phyloP scores from a whole-genome alignment of 768 basidiomycete species.

The Kwoniella botswanensis region DNA sequence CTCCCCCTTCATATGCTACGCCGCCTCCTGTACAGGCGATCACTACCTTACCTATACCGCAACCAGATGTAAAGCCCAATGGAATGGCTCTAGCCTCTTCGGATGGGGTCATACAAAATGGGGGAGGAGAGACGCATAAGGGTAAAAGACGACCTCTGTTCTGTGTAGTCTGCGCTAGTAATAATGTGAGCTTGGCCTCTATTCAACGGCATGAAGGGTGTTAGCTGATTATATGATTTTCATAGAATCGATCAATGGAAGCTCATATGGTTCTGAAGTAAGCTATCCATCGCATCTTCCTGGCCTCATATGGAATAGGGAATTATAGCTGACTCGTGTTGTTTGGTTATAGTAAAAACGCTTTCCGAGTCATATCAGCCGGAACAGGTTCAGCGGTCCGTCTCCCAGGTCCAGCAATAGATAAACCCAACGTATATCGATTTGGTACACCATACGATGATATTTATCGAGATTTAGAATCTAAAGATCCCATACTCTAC shows the following conservation, averaged over 20 bases:
- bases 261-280: constrained; percentile 88
- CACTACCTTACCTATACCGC: neutral
- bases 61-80: constrained; percentile 23
- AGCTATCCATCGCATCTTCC: constrained; percentile 56
- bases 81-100: constrained; percentile 3
- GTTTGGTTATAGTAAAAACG: constrained; percentile 71
- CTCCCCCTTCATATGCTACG: constrained; percentile 17
- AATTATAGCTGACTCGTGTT: neutral
- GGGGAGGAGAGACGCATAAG: constrained; percentile 10
- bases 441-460: constrained; percentile 97
- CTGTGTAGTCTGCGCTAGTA: constrained; percentile 99
- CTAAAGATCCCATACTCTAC: constrained; percentile 87
- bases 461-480: constrained; percentile 86
- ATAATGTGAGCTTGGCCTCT: constrained; percentile 70
- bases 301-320: too few species aligned
- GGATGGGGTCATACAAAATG: constrained; percentile 7
- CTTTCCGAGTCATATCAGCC: constrained; percentile 86
- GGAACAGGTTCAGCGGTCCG: constrained; percentile 98
- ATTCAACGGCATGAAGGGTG: constrained; percentile 4
- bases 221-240: constrained; percentile 5
- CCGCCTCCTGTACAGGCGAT: constrained; percentile 8
- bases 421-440: constrained; percentile 94
- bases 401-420: constrained; percentile 91
- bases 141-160: constrained; percentile 74
- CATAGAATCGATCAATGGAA: constrained; percentile 96